A percentile compares a stretch with the other conserved stretches of the same genome.
Evolutionary conservation across 1,139 yeast species (phyloP).

Genomic region (Candida anutae): DNA sequence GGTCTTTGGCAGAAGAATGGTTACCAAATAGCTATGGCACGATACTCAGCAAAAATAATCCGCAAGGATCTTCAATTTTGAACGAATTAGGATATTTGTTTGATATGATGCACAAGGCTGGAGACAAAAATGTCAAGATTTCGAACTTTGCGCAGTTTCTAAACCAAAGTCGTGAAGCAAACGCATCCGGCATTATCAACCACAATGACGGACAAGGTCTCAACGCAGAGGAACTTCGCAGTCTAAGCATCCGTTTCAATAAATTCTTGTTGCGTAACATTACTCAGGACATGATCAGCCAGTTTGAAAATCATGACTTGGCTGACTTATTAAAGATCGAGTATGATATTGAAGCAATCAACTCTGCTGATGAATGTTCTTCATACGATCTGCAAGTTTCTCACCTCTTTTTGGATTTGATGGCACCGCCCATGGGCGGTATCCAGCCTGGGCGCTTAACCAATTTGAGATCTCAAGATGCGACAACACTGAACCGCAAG

Average conservation of each 20-base stretch:
- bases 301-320: slow-evolving; percentile 13
- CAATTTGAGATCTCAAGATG: too few species aligned
- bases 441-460: slow-evolving; percentile 3
- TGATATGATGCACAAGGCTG: slow-evolving; percentile 84
- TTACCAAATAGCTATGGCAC: slow-evolving; percentile 34
- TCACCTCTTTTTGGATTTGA: slow-evolving; percentile 31
- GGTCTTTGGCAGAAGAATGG: slow-evolving; percentile 52
- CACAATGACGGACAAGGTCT: slow-evolving; percentile 37
- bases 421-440: slow-evolving; percentile 23
- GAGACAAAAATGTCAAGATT: slow-evolving; percentile 64
- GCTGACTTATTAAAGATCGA: slow-evolving; percentile 18
- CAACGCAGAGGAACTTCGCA: slow-evolving; percentile 27
- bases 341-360: slow-evolving; percentile 37
- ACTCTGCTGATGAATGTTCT: slow-evolving; percentile 29
- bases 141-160: slow-evolving; percentile 55
- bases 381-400: slow-evolving; percentile 20
- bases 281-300: slow-evolving; percentile 39
- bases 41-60: slow-evolving; percentile 18
- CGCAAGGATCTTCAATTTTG: slow-evolving; percentile 48
- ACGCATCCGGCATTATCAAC: slow-evolving; percentile 44
- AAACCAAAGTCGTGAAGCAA: slow-evolving; percentile 38
- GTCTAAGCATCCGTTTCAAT: slow-evolving; percentile 48
- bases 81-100: slow-evolving; percentile 82
- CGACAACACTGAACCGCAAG: slow-evolving; percentile 10
- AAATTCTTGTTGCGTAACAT: slow-evolving; percentile 40